Base-by-base conservation (phyloP, 192 early-diverging fungal genomes). In the Chytriomyces confervae region DNA sequence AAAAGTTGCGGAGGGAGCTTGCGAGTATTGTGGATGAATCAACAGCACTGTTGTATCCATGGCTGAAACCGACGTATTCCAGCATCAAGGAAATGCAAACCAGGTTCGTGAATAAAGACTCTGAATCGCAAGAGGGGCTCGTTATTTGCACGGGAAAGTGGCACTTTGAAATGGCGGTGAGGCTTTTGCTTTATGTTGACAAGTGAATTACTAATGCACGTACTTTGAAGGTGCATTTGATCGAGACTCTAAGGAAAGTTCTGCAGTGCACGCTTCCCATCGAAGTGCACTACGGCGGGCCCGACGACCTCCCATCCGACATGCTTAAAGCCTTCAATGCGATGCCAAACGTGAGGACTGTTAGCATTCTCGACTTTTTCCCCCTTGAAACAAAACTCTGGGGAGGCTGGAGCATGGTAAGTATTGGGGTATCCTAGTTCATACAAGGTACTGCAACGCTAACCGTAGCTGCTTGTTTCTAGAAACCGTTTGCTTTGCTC, bases 401-500 rank as follows among this genome's bases (percentile, higher is more conserved):
- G 63, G 76, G 67, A 9, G 76, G 76, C 6, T 77, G 76, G 76
- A 27, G 24, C n/a, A 60, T 77, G 36, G 36, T 36, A 36, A 36
- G 36, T 4, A 36, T 4, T 36, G 36, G 36, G 36, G 36, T 36
- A 36, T 3, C 36, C 4, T 36, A 1, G 36, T 4, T 36, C 36
- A 36, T 36, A 4, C 36, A 36, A 36, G 36, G 36, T 36, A 36
- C 36, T 1, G 36, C 36, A 36, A 36, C 36, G 36, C 36, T 36
- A 36, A 36, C 36, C 2, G 36, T 36, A 2, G 36, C 4, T 36
- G 36, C 36, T 36, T 36, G 36, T 36, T 36, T 36, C 36, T 36
- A 36, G 65, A 93, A 93, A 70, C 88, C 92, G 0, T 92, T 84
- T 84, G 88, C 92, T 0, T 70, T 92, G 45, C 61, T 93, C n/a